Conservation (phyloP, 169 alveolate genomes). For the Plasmodium blacklocki region DNA sequence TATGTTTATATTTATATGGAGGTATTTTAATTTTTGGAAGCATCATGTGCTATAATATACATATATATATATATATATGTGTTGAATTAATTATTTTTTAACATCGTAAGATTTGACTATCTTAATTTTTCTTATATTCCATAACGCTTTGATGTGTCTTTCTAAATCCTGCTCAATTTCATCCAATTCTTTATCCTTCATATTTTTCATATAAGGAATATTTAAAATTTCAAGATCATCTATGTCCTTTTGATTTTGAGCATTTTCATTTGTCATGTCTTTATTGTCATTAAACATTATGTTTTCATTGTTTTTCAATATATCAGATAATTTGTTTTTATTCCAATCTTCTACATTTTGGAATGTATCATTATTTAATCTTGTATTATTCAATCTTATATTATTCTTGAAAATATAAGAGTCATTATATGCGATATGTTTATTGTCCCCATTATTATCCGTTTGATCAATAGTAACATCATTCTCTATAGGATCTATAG, state of each 20-base stretch:
- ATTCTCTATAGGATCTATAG: background rate
- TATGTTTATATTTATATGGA: too few species aligned
- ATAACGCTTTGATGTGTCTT: slow-evolving; percentile 67
- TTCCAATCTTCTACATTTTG: background rate
- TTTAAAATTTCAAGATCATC: slow-evolving; percentile 29
- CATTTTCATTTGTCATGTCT: background rate
- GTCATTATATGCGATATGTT: background rate
- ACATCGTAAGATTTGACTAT: slow-evolving; percentile 15
- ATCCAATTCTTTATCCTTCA: slow-evolving; percentile 62
- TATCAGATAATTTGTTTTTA: background rate
- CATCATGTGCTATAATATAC: background rate
- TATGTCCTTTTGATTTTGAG: background rate
- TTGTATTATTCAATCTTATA: background rate
- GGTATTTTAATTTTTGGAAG: background rate
- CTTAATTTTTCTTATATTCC: slow-evolving; percentile 65
- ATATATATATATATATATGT: background rate
- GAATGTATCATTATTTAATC: background rate
- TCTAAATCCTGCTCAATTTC: slow-evolving; percentile 74
- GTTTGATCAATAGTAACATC: background rate
- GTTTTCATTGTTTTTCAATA: background rate
- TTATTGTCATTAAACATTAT: background rate
- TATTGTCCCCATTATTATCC: background rate
- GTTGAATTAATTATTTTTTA: background rate
- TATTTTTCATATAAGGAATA: slow-evolving; percentile 42
- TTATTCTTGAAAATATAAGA: too few species aligned